Conservation (phyloP, 2,329 filamentous ascomycete genomes). For the Diaporthe sp. region DNA sequence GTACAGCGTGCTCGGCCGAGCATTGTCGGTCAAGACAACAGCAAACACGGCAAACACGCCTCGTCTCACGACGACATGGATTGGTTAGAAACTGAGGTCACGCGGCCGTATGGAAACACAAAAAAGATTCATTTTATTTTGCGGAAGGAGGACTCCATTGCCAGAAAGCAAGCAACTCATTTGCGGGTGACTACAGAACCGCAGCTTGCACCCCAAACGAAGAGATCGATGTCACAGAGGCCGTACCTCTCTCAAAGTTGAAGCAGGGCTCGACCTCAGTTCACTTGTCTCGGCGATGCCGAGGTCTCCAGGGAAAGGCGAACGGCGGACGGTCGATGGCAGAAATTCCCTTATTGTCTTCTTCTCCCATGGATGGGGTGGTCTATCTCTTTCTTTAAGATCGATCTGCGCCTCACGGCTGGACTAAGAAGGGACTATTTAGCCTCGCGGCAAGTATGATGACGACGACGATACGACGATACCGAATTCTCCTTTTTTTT, state of each 20-base stretch:
- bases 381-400: constrained; percentile 40
- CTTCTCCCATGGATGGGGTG: constrained; percentile 5
- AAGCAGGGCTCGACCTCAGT: not conserved
- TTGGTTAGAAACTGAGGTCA: constrained; percentile 39
- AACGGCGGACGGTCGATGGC: not conserved
- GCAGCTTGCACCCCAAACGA: constrained; percentile 30
- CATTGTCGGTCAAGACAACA: constrained; percentile 1
- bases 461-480: constrained; percentile 38
- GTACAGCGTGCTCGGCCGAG: constrained; percentile 19
- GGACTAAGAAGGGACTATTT: constrained; percentile 40
- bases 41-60: constrained; percentile 17
- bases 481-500: constrained; percentile 8
- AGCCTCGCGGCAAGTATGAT: constrained; percentile 45
- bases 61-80: constrained; percentile 31
- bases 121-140: not conserved
- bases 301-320: not conserved
- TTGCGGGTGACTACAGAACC: constrained; percentile 42
- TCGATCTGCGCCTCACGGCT: constrained; percentile 45
- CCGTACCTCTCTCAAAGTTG: constrained; percentile 3
- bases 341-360: constrained; percentile 18
- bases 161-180: constrained; percentile 17
- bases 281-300: not conserved
- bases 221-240: not conserved
- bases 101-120: constrained; percentile 39
- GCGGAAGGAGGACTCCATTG: not conserved